Percentiles rank a stretch among this genome's conserved stretches.
Conservation (phyloP, 202 grass and related monocot species). For the Elaeis oleifera region DNA sequence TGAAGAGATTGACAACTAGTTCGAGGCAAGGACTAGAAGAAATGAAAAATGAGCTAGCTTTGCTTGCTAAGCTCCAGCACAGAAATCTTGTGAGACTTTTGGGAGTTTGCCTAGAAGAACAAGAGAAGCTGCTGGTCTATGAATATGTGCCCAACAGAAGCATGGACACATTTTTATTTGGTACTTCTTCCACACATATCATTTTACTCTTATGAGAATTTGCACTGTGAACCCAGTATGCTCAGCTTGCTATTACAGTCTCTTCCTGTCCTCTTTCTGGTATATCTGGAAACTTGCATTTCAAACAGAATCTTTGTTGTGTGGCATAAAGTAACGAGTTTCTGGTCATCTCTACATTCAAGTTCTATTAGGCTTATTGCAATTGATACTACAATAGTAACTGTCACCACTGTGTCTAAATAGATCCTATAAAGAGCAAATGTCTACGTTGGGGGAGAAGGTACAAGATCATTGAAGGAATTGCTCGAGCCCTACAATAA, state of each 20-base stretch:
- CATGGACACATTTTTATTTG: conserved; percentile 51
- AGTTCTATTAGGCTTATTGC: background rate
- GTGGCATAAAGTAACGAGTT: background rate
- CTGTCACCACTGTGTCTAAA: background rate
- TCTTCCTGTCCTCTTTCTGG: no score
- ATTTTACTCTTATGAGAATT: background rate
- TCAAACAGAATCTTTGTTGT: background rate
- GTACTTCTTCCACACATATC: conserved; percentile 6
- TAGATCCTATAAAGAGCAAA: conserved; percentile 33
- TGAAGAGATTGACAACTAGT: background rate
- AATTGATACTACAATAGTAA: background rate
- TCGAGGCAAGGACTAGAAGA: conserved; percentile 46
- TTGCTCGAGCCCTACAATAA: conserved; percentile 65
- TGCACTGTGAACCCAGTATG: background rate
- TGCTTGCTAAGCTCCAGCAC: conserved; percentile 61
- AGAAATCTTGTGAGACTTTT: conserved; percentile 46
- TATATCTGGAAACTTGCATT: no score
- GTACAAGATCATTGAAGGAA: conserved; percentile 55
- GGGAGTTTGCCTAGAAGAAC: conserved; percentile 38
- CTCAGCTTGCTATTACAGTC: no score
- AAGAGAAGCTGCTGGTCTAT: conserved; percentile 56
- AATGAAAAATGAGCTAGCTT: conserved; percentile 52
- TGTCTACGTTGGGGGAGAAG: conserved; percentile 37
- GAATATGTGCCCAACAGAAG: conserved; percentile 58
- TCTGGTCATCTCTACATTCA: background rate